A percentile compares a stretch with the other conserved stretches of the same genome.
Evolutionary conservation across 768 basidiomycete species (phyloP).

Genomic region (Pulveroboletus frians): DNA sequence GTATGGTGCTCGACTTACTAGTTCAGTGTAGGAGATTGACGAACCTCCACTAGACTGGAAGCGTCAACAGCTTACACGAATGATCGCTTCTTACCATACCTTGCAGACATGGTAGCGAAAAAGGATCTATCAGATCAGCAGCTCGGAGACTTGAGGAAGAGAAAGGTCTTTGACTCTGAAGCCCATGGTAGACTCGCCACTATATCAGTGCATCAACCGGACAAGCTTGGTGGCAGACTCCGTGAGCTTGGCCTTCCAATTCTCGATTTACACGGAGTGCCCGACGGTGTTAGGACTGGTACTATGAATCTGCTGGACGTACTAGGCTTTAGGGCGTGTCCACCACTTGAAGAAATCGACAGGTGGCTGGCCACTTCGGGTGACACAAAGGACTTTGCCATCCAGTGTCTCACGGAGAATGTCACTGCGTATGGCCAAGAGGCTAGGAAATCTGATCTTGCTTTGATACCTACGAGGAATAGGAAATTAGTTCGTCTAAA

Average conservation of each 20-base stretch:
- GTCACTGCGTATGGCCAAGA: not conserved
- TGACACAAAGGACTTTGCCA: not conserved
- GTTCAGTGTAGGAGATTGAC: not conserved
- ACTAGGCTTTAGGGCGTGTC: not conserved
- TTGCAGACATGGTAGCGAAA: not conserved
- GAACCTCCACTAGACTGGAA: not conserved
- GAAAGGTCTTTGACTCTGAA: not conserved
- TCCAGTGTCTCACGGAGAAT: not conserved
- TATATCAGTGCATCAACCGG: not conserved
- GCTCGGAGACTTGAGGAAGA: not conserved
- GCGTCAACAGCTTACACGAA: not conserved
- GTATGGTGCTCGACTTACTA: not conserved
- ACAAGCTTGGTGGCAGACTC: not conserved
- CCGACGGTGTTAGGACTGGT: not conserved
- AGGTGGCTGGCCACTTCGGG: not conserved
- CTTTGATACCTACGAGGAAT: not conserved
- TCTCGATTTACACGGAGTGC: not conserved
- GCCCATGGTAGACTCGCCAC: not conserved
- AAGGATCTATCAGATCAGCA: not conserved
- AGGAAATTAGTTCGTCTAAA: not conserved
- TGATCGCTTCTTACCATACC: not conserved
- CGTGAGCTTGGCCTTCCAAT: not conserved
- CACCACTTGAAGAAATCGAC: not conserved
- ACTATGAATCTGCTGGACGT: not conserved
- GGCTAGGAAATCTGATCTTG: not conserved